Base-by-base conservation (phyloP, 2,329 filamentous ascomycete species). In the Rhynchosporium agropyri region DNA sequence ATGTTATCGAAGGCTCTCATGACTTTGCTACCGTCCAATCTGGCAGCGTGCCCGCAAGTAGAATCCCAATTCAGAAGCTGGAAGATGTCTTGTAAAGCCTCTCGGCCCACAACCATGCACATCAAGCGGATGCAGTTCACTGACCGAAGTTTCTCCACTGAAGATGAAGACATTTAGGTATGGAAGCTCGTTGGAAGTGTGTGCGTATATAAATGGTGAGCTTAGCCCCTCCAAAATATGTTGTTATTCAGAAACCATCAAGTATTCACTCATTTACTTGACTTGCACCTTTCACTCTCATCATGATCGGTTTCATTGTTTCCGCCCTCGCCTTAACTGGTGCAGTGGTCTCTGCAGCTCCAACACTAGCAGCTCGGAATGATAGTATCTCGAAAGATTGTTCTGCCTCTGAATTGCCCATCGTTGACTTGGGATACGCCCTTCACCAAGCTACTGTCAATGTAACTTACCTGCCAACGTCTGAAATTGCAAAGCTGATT, bases 341-440 rank as follows among this genome's bases (percentile, higher is more conserved):
- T 10, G 42, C 55, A 58, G 55, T 46, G 28, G 55, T 58, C 4
- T 58, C 40, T 12, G 55, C 55, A 48, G 55, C 40, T 36, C 55
- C 55, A 26, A 45, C 55, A 26, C 31, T 54, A 36, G 28, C 51
- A 42, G 36, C 51, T 42, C 20, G 20, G 20, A 54, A 28, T 29
- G 20, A 42, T 4, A 40, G 20, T 15, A 40, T 33, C 3, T 40
- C 51, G 8, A 54, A n/a, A 7, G 40, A 54, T 12, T 42, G 33
- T 10, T 42, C 51, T 8, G 3, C 42, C 2, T 45, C 54, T 46
- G 40, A 28, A 40, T 38, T 55, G 51, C 61, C 61, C 1, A 42
- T 15, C n/a, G 61, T 63, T 46, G 61, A 63, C 43, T 56, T 63
- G 15, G 61, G 61, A 33, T 63, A 58, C 31, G 46, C 55, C 13